Conservation (phyloP, 73 alveolate genomes). For the Tetrahymena thermophila region DNA sequence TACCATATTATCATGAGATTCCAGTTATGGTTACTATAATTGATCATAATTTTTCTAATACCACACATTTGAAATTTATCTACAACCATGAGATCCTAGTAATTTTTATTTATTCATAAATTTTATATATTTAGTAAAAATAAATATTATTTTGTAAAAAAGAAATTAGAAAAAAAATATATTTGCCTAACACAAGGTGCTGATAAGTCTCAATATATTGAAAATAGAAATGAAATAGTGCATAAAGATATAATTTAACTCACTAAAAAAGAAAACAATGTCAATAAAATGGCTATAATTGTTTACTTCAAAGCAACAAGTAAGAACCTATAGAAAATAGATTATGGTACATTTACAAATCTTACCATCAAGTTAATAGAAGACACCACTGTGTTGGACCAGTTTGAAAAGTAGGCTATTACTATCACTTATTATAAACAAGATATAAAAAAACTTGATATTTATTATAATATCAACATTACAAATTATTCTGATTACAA, state of each 20-base stretch:
- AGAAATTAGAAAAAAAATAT: background rate
- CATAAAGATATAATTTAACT: background rate
- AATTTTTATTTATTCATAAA: background rate
- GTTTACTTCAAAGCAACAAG: background rate
- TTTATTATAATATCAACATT: background rate
- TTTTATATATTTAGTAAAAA: background rate
- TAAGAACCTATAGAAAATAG: background rate
- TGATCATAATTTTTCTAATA: background rate
- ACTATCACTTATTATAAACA: background rate
- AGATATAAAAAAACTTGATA: background rate
- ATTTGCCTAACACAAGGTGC: background rate
- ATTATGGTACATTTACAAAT: background rate
- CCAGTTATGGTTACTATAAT: background rate
- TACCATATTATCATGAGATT: background rate
- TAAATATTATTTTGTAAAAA: background rate
- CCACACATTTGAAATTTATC: background rate
- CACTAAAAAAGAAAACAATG: background rate
- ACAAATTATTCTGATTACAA: background rate
- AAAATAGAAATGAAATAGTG: background rate
- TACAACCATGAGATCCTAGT: background rate
- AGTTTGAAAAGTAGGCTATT: background rate
- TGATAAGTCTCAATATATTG: background rate
- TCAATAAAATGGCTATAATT: background rate
- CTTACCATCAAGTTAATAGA: background rate
- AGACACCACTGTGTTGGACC: background rate